Conservation (phyloP, 306 rosid species). For the Dalbergia cultrata region DNA sequence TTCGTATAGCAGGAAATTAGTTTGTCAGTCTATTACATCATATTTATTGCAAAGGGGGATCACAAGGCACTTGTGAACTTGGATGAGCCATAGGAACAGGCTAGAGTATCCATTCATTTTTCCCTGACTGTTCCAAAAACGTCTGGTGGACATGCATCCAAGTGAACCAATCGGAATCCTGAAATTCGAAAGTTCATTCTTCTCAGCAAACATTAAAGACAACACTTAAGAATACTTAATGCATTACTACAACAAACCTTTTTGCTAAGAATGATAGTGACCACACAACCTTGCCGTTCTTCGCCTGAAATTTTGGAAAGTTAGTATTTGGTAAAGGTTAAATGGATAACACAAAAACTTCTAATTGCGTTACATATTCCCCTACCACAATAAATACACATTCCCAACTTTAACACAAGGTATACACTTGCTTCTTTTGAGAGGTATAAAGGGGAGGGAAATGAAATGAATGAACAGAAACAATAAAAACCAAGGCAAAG, state of each 20-base stretch:
- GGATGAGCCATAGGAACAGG: conserved; percentile 29
- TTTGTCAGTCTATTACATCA: conserved; percentile 24
- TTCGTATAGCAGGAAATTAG: conserved; percentile 39
- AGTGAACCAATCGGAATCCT: conserved; percentile 65
- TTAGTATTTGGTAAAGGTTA: conserved; percentile 16
- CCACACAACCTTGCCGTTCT: conserved; percentile 51
- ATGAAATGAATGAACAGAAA: conserved; percentile 22
- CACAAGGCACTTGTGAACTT: conserved; percentile 26
- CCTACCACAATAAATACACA: background rate
- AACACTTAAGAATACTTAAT: conserved; percentile 15
- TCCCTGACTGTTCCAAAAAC: conserved; percentile 50
- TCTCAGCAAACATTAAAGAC: conserved; percentile 39
- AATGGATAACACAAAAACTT: conserved; percentile 14
- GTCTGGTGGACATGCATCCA: conserved; percentile 79
- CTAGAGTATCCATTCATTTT: conserved; percentile 58
- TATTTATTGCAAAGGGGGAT: conserved; percentile 52
- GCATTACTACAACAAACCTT: conserved; percentile 48
- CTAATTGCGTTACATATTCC: conserved; percentile 7
- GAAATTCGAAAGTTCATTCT: conserved; percentile 49
- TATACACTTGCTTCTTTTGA: conserved; percentile 1
- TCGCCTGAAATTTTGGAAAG: conserved; percentile 47
- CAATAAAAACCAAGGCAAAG: conserved; percentile 21
- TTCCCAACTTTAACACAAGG: conserved; percentile 16
- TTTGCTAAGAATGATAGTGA: conserved; percentile 45
- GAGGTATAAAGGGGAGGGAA: conserved; percentile 13